phyloP scores from a whole-genome alignment of 176 grass and related monocot species.

The Oryza nivara region DNA sequence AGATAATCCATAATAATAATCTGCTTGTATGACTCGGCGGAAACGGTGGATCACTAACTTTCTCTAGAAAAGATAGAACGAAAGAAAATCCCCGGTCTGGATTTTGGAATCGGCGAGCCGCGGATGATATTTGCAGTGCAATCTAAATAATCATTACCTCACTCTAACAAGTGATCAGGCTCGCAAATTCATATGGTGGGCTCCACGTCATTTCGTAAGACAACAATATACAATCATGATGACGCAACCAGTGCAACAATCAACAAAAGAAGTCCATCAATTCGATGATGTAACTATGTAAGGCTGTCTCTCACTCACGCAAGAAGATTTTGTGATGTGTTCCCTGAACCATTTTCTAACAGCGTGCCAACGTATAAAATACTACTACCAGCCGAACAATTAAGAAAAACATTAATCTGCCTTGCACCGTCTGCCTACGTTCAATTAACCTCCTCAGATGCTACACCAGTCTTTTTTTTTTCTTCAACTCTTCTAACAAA shows the following conservation, averaged over 20 bases:
- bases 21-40: not conserved
- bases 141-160: not conserved
- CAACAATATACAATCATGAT: not conserved
- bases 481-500: not conserved
- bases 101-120: not conserved
- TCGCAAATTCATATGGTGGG: not conserved
- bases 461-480: not conserved
- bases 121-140: conserved; percentile 1
- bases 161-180: conserved; percentile 29
- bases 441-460: not conserved
- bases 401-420: not conserved
- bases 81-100: not conserved
- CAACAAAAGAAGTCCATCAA: conserved; percentile 2
- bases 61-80: not conserved
- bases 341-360: not conserved
- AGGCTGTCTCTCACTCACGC: not conserved
- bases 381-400: not conserved
- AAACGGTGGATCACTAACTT: conserved; percentile 14
- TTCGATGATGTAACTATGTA: not conserved
- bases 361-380: not conserved
- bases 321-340: not conserved
- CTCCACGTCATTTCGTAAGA: conserved; percentile 7
- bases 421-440: not conserved
- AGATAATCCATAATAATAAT: too few species aligned
- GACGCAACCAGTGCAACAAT: conserved; percentile 4